Base-by-base conservation (phyloP, 2,329 filamentous ascomycete genomes). In the Monilinia fructicola region DNA sequence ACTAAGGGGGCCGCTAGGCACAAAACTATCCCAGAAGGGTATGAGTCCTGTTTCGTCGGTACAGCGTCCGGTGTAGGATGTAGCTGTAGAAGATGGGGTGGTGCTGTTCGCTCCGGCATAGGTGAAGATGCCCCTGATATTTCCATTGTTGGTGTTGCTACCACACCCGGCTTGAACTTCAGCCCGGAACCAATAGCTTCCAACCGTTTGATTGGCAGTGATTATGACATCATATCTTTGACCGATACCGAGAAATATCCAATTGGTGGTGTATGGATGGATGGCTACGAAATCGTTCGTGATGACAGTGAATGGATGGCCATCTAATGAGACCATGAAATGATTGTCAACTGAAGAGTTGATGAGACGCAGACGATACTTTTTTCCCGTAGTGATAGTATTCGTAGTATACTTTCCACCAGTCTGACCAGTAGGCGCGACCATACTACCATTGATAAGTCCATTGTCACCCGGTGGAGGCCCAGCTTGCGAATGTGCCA, bases 251-350 rank as follows among this genome's bases (percentile, higher is more conserved):
- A 84, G 72, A 35, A 78, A 77, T 2, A 85, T 64, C 31, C 76
- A 76, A 0, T 78, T 77, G 1, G 84, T 81, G 0, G 76, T 76
- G 68, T 82, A 88, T 0, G 85, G 85, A 28, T 78, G 68, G 28
- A 88, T 80, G 0, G 86, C 84, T 0, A 88, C 83, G 6, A 87
- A 77, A 67, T 87, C 87, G n/a, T 76, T 76, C 0, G 81, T 79
- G 31, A 89, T 85, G 28, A 89, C 85, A 0, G 78, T 83, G 71
- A 89, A 73, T 0, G 74, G 80, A 74, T 89, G 86, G 65, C 83
- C 81, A 71, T 85, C 83, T 63, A 85, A 81, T 54, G 76, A 78
- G 68, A 85, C 78, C 28, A 74, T 73, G 70, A 80, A 79, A 62
- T 76, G 76, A 44, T 77, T 78, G 67, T 79, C 79, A 14, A 79